phyloP scores from a whole-genome alignment of 2,329 filamentous ascomycete genomes.

The Podosphaera aphanis region DNA sequence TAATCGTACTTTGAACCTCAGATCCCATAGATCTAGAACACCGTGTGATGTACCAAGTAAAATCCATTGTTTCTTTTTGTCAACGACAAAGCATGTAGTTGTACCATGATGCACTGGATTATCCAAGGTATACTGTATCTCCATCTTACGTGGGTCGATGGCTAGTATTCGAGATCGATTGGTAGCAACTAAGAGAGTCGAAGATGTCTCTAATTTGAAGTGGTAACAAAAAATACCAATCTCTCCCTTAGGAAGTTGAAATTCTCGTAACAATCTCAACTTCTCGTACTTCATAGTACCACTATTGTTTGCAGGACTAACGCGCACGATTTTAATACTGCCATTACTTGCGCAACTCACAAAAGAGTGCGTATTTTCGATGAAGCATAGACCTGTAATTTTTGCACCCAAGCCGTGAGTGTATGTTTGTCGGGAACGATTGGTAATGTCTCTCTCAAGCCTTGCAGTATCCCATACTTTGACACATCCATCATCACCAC shows the following conservation, averaged over 20 bases:
- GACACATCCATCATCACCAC: slow-evolving; percentile 71
- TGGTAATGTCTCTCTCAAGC: slow-evolving; percentile 73
- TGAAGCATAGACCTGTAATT: slow-evolving; percentile 66
- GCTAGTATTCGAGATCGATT: slow-evolving; percentile 65
- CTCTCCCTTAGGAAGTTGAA: slow-evolving; percentile 51
- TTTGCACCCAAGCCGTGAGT: slow-evolving; percentile 46
- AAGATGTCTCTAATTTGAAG: slow-evolving; percentile 59
- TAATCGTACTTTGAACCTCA: slow-evolving; percentile 75
- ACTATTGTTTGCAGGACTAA: slow-evolving; percentile 28
- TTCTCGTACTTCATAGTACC: slow-evolving; percentile 54
- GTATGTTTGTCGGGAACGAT: slow-evolving; percentile 70
- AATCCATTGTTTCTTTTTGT: slow-evolving; percentile 72
- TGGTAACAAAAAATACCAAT: slow-evolving; percentile 81
- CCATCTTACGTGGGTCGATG: slow-evolving; percentile 73
- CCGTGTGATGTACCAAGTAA: slow-evolving; percentile 81
- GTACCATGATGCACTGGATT: slow-evolving; percentile 84
- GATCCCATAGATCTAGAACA: slow-evolving; percentile 81
- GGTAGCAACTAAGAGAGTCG: slow-evolving; percentile 68
- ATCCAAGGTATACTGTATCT: slow-evolving; percentile 51
- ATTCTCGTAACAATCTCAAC: slow-evolving; percentile 51
- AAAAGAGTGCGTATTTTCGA: slow-evolving; percentile 86
- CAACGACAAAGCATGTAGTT: slow-evolving; percentile 75
- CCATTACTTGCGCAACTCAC: slow-evolving; percentile 78
- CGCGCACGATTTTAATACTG: slow-evolving; percentile 65
- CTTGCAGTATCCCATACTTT: slow-evolving; percentile 84